Conservation (phyloP, 129 eudicot genomes). For the Rutidosis leptorrhynchoides region DNA sequence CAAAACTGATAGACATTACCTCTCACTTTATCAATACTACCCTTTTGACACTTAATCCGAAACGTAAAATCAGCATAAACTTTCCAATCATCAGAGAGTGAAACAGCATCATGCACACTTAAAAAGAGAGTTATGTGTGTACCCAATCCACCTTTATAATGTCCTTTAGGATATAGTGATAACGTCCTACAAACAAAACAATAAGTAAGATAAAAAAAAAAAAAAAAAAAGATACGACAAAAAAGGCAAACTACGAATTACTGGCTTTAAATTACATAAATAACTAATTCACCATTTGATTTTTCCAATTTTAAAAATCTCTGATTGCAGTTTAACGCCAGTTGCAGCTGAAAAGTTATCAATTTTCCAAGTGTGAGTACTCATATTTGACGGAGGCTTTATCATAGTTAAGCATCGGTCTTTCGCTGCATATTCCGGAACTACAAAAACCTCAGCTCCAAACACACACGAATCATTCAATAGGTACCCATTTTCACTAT, state of each 20-base stretch:
- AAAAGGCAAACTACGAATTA: too few species aligned
- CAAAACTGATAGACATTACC: too few species aligned
- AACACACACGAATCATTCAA: slow-evolving; percentile 29
- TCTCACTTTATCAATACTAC: too few species aligned
- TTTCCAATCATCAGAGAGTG: too few species aligned
- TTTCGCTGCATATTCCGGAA: slow-evolving; percentile 5
- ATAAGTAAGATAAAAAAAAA: background rate
- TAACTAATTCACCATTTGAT: slow-evolving; percentile 18
- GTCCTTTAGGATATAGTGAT: slow-evolving; percentile 8
- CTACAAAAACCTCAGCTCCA: slow-evolving; percentile 30
- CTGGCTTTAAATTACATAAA: too few species aligned
- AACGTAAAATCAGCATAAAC: too few species aligned
- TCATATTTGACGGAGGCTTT: slow-evolving; percentile 16
- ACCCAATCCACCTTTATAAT: too few species aligned
- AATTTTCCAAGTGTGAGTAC: slow-evolving; percentile 22
- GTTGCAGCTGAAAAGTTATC: slow-evolving; percentile 8
- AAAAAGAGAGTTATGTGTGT: too few species aligned
- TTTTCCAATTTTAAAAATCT: slow-evolving; percentile 24
- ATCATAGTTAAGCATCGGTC: slow-evolving; percentile 19
- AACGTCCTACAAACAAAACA: slow-evolving; percentile 25
- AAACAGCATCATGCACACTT: too few species aligned
- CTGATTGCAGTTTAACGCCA: background rate
- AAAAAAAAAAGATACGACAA: background rate
- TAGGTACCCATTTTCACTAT: slow-evolving; percentile 22
- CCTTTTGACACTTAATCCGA: too few species aligned